Evolutionary conservation across 306 rosid genomes (phyloP), one percentile per base, ranked within the genome.

Genomic region (Malus orientalis): DNA sequence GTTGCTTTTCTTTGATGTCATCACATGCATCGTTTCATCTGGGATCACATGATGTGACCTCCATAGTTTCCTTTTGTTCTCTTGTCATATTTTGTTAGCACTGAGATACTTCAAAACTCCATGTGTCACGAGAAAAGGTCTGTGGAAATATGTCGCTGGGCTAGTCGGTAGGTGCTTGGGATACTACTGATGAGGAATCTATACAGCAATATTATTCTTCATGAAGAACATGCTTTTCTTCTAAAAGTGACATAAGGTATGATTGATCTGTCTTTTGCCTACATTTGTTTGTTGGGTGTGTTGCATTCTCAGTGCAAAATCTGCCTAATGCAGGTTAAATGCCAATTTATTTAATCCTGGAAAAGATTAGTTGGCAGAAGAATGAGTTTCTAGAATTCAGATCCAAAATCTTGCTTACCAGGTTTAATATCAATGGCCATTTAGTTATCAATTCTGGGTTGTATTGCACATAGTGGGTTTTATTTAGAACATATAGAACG

Each of bases 261-360:
- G 42, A 51, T 16, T 66, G 55, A 36, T n/a, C 55, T 60, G 54
- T 66, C 47, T 29, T 40, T 18, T 18, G 45, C 57, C 57, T 25
- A 27, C 5, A 15, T 40, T 73, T 8, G 19, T 22, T 33, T 36
- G 25, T 33, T 47, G 49, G 42, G 15, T 68, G 40, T 74, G 42
- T 33, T 80, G 53, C n/a, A 42, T 80, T 27, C 70, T 67, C 75
- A 58, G 25, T 59, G 18, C 45, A 59, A 61, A 51, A 5, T 51
- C 75, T 80, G 51, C 66, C 49, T 32, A 67, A n/a, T 74, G 83
- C 70, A 74, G 76, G 70, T 58, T 29, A 11, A 51, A 13, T 53
- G 42, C 40, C 23, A 18, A 68, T 45, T 14, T 61, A 45, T 64
- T 58, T 18, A 74, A 20, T 66, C 61, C 55, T 58, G 57, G 53